Conservation (phyloP, 2,329 filamentous ascomycete species). For the Alternaria sp. region DNA sequence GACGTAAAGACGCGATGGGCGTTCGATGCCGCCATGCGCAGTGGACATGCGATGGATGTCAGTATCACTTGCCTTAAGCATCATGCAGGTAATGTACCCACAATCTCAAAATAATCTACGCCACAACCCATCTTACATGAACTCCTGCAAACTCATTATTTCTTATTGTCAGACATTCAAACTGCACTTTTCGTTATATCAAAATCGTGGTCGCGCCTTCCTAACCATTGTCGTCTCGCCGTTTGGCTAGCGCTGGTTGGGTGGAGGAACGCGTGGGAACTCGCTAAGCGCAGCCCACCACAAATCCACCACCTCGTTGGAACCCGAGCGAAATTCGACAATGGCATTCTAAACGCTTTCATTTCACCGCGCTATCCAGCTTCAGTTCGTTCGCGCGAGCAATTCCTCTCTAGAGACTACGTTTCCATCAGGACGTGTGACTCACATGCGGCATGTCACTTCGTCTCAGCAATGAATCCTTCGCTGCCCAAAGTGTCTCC, state of each 20-base stretch:
- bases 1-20: background rate
- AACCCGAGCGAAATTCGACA: constrained; percentile 4
- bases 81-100: background rate
- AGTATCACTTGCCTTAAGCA: background rate
- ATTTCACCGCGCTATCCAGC: constrained; percentile 10
- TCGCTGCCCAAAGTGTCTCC: constrained; percentile 32
- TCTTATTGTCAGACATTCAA: background rate
- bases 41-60: background rate
- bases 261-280: constrained; percentile 31
- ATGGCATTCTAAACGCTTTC: background rate
- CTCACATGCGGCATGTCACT: constrained; percentile 23
- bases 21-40: background rate
- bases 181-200: background rate
- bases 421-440: constrained; percentile 22
- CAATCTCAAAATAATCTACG: background rate
- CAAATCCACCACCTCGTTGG: background rate
- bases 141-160: background rate
- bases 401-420: constrained; percentile 15
- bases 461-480: constrained; percentile 11
- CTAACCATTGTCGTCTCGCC: constrained; percentile 7
- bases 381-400: constrained; percentile 8
- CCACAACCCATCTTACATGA: background rate
- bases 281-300: constrained; percentile 20
- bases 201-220: background rate
- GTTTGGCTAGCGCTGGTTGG: constrained; percentile 19